Conservation (phyloP, 352 stramenopile genomes). For the Blastocystis sp. region DNA sequence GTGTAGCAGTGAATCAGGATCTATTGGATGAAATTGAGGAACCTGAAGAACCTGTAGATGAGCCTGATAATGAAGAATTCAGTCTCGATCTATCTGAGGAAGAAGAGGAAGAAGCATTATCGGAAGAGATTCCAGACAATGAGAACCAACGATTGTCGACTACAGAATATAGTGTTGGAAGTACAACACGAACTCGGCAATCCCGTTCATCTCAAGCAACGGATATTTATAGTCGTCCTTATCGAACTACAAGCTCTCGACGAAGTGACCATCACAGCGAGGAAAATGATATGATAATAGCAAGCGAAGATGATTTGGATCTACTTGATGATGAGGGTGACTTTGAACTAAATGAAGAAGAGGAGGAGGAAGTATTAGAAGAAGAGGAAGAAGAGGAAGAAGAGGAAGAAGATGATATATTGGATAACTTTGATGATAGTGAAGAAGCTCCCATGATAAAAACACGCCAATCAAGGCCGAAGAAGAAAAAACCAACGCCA, state of each 20-base stretch:
- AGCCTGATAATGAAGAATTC: constrained; percentile 17
- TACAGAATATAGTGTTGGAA: neutral
- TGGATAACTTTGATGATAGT: neutral
- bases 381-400: constrained; percentile 44
- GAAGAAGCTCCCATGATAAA: neutral
- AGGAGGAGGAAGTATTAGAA: constrained; percentile 48
- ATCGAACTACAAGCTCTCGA: neutral
- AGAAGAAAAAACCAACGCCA: constrained; percentile 41
- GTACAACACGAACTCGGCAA: neutral
- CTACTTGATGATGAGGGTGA: constrained; percentile 30
- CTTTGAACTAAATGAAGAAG: constrained; percentile 31
- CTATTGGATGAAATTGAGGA: constrained; percentile 16
- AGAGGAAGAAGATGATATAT: neutral
- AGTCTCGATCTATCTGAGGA: neutral
- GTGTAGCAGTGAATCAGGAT: neutral
- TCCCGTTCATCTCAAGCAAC: neutral
- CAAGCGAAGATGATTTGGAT: constrained; percentile 35
- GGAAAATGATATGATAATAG: constrained; percentile 6
- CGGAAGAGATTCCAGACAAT: neutral
- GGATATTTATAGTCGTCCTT: neutral
- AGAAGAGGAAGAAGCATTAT: neutral
- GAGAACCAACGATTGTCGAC: neutral
- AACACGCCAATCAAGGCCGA: constrained; percentile 59
- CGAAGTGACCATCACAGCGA: neutral
- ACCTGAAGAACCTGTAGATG: neutral